Conservation (phyloP, 208 protist species). For the Leishmania tropica region DNA sequence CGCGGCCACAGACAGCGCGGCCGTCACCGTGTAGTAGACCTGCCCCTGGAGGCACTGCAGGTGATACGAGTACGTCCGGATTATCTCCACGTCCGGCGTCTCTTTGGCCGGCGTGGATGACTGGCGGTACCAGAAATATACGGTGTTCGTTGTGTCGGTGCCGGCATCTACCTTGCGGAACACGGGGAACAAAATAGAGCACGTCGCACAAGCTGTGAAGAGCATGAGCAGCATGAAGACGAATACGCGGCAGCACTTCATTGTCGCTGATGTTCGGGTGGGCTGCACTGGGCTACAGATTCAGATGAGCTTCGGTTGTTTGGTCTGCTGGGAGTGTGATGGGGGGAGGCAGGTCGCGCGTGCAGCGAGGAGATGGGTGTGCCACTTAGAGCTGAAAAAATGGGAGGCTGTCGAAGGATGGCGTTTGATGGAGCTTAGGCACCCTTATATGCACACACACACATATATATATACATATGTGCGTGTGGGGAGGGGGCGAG, state of each 20-base stretch:
- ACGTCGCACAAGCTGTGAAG: conserved; percentile 15
- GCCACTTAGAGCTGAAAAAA: background rate
- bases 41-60: conserved; percentile 13
- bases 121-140: conserved; percentile 27
- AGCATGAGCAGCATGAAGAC: conserved; percentile 19
- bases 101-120: background rate
- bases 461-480: background rate
- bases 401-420: background rate
- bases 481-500: background rate
- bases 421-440: background rate
- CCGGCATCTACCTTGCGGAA: background rate
- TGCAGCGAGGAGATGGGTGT: background rate
- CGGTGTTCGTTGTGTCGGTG: background rate
- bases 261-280: background rate
- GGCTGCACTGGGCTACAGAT: background rate
- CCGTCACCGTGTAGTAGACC: conserved; percentile 17
- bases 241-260: conserved; percentile 23
- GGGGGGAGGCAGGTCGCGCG: background rate
- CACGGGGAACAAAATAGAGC: conserved; percentile 26
- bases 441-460: background rate
- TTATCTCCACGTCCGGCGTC: background rate
- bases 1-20: conserved; percentile 20
- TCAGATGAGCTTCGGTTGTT: background rate
- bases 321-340: background rate
- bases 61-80: conserved; percentile 11